These are phyloP conservation scores for Hericium rajendrae DNA, from an alignment of 768 basidiomycete genomes.

Conservation along the genomic window DNA sequence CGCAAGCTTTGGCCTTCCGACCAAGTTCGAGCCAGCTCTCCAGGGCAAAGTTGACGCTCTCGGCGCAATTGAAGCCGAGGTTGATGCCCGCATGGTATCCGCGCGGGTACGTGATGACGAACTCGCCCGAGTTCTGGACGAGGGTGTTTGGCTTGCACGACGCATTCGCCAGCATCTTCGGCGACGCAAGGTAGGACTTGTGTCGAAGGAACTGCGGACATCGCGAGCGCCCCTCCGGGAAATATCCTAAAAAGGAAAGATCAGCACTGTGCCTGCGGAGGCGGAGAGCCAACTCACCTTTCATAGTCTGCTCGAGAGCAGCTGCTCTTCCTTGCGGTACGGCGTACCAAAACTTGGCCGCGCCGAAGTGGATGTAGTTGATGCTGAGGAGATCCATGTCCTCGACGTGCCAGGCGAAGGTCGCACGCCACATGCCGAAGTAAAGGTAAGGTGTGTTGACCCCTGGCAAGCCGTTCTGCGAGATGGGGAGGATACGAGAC, in stretches of 20 bases:
- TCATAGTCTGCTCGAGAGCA: conserved; percentile 84
- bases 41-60: conserved; percentile 93
- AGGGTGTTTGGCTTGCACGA: conserved; percentile 78
- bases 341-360: conserved; percentile 96
- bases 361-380: conserved; percentile 98
- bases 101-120: conserved; percentile 89
- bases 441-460: conserved; percentile 97
- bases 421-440: conserved; percentile 99
- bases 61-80: conserved; percentile 91
- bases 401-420: conserved; percentile 99
- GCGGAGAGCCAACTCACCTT: conserved; percentile 37
- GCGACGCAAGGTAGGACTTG: conserved; percentile 92
- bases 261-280: background rate
- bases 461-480: conserved; percentile 71
- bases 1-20: conserved; percentile 65
- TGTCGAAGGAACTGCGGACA: conserved; percentile 95
- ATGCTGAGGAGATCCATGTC: conserved; percentile 99
- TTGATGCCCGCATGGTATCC: conserved; percentile 99
- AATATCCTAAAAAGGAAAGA: conserved; percentile 49
- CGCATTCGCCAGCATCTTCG: conserved; percentile 67
- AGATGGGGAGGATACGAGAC: conserved; percentile 62
- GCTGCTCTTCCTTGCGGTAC: conserved; percentile 79
- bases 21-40: conserved; percentile 92
- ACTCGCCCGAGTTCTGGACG: conserved; percentile 91
- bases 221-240: conserved; percentile 74